phyloP scores from a whole-genome alignment of 495 filamentous ascomycete genomes.

The Lepidopterella palustris region DNA sequence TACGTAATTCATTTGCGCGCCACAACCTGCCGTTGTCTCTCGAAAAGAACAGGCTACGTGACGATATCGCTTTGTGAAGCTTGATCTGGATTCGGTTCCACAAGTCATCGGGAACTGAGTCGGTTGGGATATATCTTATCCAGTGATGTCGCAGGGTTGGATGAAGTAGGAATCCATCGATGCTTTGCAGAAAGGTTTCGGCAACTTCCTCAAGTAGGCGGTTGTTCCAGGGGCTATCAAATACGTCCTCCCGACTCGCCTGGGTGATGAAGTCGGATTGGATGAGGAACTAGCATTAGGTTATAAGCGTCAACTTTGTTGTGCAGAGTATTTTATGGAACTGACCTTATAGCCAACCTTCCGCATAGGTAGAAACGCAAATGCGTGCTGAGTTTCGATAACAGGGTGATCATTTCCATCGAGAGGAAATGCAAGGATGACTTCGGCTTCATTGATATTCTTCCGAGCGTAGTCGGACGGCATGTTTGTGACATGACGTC shows the following conservation, averaged over 20 bases:
- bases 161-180: not conserved
- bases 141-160: slow-evolving; percentile 1
- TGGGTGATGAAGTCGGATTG: slow-evolving; percentile 15
- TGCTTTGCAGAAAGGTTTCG: not conserved
- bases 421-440: slow-evolving; percentile 11
- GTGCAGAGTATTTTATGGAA: not conserved
- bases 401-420: slow-evolving; percentile 1
- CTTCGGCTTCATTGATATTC: not conserved
- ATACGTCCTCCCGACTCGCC: slow-evolving; percentile 3
- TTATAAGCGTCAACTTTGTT: not conserved
- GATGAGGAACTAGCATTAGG: slow-evolving; percentile 9
- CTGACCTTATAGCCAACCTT: slow-evolving; percentile 7
- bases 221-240: slow-evolving; percentile 3
- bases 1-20: not conserved
- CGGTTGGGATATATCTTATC: slow-evolving; percentile 8
- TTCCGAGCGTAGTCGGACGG: not conserved
- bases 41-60: slow-evolving; percentile 1
- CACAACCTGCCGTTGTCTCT: slow-evolving; percentile 1
- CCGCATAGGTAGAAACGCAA: slow-evolving; percentile 9
- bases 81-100: slow-evolving; percentile 1
- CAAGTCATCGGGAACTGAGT: slow-evolving; percentile 5
- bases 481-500: not conserved
- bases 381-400: slow-evolving; percentile 4
- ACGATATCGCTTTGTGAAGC: not conserved
- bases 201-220: slow-evolving; percentile 3